These are phyloP conservation scores for Chaetomium sp. DNA, from an alignment of 2,329 filamentous ascomycete species.

Conservation along the genomic window DNA sequence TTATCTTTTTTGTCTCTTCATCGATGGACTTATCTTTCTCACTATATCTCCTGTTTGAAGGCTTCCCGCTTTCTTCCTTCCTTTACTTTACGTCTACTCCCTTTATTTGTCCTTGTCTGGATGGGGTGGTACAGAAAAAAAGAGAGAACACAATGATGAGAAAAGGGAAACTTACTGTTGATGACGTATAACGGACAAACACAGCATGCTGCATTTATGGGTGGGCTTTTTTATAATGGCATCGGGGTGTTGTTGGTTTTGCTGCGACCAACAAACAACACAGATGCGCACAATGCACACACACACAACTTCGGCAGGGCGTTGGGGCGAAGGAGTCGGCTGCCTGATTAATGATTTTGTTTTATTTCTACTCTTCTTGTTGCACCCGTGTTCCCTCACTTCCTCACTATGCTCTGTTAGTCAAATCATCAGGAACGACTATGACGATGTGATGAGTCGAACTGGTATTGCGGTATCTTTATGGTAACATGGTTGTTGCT, in stretches of 20 bases:
- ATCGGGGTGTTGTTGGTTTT: conserved; percentile 17
- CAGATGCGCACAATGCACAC: too few relatives aligned
- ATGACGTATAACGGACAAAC: conserved; percentile 20
- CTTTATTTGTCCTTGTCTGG: conserved; percentile 5
- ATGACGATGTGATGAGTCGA: too few relatives aligned
- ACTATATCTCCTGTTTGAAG: conserved; percentile 2
- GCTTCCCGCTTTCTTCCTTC: conserved; percentile 2
- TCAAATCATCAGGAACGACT: too few relatives aligned
- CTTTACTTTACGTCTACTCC: conserved; percentile 1
- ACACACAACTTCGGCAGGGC: conserved; percentile 20
- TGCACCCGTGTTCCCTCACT: too few relatives aligned
- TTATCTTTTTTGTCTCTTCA: background rate
- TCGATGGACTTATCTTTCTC: background rate
- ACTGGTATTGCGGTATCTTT: too few relatives aligned
- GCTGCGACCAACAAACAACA: background rate
- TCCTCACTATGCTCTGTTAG: too few relatives aligned
- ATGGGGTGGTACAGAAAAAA: conserved; percentile 16
- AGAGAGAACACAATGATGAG: conserved; percentile 7
- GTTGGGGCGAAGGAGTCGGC: conserved; percentile 15
- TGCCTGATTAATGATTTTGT: conserved; percentile 5
- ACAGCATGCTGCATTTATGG: conserved; percentile 26
- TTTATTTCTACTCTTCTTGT: background rate
- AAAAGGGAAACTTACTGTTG: conserved; percentile 16
- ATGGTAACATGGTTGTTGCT: too few relatives aligned
- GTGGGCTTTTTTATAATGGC: conserved; percentile 18